Base-by-base conservation (phyloP, 768 basidiomycete species). In the Tephrocybe rancida region DNA sequence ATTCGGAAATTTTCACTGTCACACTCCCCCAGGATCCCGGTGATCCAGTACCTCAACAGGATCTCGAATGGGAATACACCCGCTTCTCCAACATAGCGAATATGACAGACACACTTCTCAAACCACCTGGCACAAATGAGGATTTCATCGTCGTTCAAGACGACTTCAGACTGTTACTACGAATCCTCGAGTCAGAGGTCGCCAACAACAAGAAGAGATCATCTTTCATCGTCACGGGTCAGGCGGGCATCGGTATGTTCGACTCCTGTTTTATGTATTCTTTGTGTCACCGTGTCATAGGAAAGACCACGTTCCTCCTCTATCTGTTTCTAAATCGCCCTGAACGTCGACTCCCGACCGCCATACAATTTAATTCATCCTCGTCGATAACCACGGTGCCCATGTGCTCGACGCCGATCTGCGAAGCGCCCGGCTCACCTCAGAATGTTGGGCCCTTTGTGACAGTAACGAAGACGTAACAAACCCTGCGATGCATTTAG, bases 291-390 rank as follows among this genome's bases (percentile, higher is more conserved):
- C 5, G 35, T 9, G 16, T 37, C 5, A n/a, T 37, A 48, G 47
- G 47, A 21, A 48, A 34, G 47, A 48, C 47, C 7, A 21, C 32
- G n/a, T 48, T 48, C 37, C 47, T 48, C 10, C 32, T 48, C 19
- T 48, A 48, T 37, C 47, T 48, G 21, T 19, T 48, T 21, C 26
- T 48, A 4, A 11, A 48, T 25, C 47, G 47, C 19, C 47, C 35
- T 18, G 30, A 48, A 37, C 32, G 18, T 3, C 32, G 26, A n/a
- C 47, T 48, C 22, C 47, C 47, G 19, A 48, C 47, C 21, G 47
- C 47, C 5, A 24, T 48, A 21, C 47, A 48, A 47, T 29, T 32
- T 47, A 25, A 5, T 47, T 30, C 27, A 10, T 47, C 27, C 11
- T 47, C 27, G 21, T 47, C 19, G 27, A 47, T 18, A 18, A 27